Percentiles rank a stretch among this genome's conserved stretches.
Conservation (phyloP, 192 early-diverging fungal genomes). For the Obelidium mucronatum region DNA sequence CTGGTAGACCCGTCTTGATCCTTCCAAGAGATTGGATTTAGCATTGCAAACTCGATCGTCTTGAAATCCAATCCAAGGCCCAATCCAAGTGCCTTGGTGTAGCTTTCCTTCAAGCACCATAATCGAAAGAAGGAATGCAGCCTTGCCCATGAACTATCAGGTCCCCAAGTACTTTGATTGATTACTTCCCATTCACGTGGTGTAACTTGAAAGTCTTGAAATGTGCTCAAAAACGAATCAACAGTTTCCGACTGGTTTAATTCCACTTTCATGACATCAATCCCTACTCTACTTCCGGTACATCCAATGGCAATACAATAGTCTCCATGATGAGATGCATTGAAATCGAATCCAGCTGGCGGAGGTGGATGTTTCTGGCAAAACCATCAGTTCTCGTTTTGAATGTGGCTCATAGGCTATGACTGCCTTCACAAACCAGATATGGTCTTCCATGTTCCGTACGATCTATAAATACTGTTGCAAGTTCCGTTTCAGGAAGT, state of each 20-base stretch:
- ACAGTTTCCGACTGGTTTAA: background rate
- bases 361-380: background rate
- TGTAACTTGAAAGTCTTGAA: slow-evolving; percentile 7
- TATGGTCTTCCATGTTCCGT: slow-evolving; percentile 13
- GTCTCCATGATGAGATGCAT: slow-evolving; percentile 31
- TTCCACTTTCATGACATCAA: slow-evolving; percentile 28
- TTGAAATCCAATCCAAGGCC: slow-evolving; percentile 25
- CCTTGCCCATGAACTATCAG: background rate
- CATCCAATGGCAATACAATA: background rate
- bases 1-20: background rate
- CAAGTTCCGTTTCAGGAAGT: background rate
- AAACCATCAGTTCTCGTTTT: background rate
- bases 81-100: slow-evolving; percentile 26
- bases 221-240: slow-evolving; percentile 2
- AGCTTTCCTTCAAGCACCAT: slow-evolving; percentile 33
- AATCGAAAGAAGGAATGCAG: slow-evolving; percentile 25
- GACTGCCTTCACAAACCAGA: background rate
- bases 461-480: slow-evolving; percentile 2
- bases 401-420: too few relatives aligned
- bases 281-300: slow-evolving; percentile 1
- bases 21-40: slow-evolving; percentile 4
- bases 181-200: slow-evolving; percentile 11
- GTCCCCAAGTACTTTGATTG: background rate
- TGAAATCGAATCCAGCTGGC: slow-evolving; percentile 12
- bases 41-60: slow-evolving; percentile 10